phyloP scores from a whole-genome alignment of 768 basidiomycete genomes.

The Suillus lakei region DNA sequence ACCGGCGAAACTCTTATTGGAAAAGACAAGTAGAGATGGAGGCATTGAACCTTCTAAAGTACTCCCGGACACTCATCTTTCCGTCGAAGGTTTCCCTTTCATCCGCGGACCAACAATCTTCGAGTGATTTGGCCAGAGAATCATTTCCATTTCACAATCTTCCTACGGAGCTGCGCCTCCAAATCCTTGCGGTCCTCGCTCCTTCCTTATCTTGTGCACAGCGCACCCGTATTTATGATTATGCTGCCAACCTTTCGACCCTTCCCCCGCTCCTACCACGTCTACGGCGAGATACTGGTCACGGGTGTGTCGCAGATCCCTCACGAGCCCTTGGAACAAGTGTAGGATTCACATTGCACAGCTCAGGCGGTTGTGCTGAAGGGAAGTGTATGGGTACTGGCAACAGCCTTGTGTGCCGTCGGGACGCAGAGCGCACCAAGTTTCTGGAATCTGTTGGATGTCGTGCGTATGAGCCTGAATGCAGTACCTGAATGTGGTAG shows the following conservation, averaged over 20 bases:
- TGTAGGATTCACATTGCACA: slow-evolving; percentile 13
- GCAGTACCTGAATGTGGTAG: slow-evolving; percentile 18
- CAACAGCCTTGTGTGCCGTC: slow-evolving; percentile 43
- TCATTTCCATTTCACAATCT: slow-evolving; percentile 46
- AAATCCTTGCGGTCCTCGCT: slow-evolving; percentile 59
- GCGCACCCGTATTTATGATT: slow-evolving; percentile 56
- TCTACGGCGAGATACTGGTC: slow-evolving; percentile 27
- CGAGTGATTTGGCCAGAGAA: slow-evolving; percentile 19
- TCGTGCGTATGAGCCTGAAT: slow-evolving; percentile 47
- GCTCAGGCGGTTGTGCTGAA: slow-evolving; percentile 28
- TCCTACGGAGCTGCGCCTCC: slow-evolving; percentile 61
- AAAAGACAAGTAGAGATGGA: slow-evolving; percentile 50
- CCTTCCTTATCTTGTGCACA: slow-evolving; percentile 63
- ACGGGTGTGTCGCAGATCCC: slow-evolving; percentile 24
- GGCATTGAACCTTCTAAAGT: slow-evolving; percentile 54
- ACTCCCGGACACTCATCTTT: slow-evolving; percentile 53
- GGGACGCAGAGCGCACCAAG: slow-evolving; percentile 45
- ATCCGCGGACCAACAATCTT: slow-evolving; percentile 18
- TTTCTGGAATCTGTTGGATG: slow-evolving; percentile 54
- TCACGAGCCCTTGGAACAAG: slow-evolving; percentile 21
- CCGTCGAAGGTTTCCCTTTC: slow-evolving; percentile 22
- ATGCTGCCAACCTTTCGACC: slow-evolving; percentile 53
- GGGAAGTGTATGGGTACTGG: slow-evolving; percentile 46
- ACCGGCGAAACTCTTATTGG: slow-evolving; percentile 51
- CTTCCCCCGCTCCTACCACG: slow-evolving; percentile 48